Percentiles rank a stretch among this genome's conserved stretches.
Conservation (phyloP, 257 asterid genomes). For the Solanum lignicaule region DNA sequence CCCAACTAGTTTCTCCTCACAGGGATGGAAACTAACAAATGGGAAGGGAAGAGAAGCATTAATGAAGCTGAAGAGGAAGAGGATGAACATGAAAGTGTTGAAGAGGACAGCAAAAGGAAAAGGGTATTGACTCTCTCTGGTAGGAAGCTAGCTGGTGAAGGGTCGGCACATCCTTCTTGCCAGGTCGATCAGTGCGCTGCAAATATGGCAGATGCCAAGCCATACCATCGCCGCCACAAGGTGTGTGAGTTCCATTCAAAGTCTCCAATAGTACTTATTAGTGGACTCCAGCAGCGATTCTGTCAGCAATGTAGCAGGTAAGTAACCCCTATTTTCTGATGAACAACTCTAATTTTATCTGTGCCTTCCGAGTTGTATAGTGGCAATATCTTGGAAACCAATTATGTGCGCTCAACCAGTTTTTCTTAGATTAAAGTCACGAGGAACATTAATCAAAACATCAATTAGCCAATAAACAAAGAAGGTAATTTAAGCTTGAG, state of each 20-base stretch:
- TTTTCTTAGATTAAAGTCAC: not conserved
- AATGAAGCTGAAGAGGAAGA: slow-evolving; percentile 38
- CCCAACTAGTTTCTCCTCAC: slow-evolving; percentile 6
- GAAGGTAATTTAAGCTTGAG: not conserved
- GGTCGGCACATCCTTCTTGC: slow-evolving; percentile 47
- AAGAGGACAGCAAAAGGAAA: slow-evolving; percentile 44
- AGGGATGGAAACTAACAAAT: slow-evolving; percentile 51
- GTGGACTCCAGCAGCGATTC: slow-evolving; percentile 62
- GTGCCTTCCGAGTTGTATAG: not conserved
- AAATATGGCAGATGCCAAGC: slow-evolving; percentile 51
- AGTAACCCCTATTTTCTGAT: not conserved
- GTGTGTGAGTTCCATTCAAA: slow-evolving; percentile 79
- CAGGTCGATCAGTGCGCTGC: slow-evolving; percentile 63
- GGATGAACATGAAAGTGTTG: slow-evolving; percentile 38
- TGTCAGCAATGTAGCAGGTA: slow-evolving; percentile 99
- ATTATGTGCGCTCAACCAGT: not conserved
- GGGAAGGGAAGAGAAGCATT: slow-evolving; percentile 42
- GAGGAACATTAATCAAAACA: not conserved
- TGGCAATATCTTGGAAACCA: not conserved
- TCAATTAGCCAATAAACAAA: not conserved
- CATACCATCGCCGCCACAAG: slow-evolving; percentile 81
- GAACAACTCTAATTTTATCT: not conserved
- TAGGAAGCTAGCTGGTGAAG: slow-evolving; percentile 25
- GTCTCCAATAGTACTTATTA: slow-evolving; percentile 50
- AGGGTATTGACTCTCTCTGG: slow-evolving; percentile 32